Evolutionary conservation across 768 basidiomycete genomes (phyloP).

Genomic region (Asterophora parasitica): DNA sequence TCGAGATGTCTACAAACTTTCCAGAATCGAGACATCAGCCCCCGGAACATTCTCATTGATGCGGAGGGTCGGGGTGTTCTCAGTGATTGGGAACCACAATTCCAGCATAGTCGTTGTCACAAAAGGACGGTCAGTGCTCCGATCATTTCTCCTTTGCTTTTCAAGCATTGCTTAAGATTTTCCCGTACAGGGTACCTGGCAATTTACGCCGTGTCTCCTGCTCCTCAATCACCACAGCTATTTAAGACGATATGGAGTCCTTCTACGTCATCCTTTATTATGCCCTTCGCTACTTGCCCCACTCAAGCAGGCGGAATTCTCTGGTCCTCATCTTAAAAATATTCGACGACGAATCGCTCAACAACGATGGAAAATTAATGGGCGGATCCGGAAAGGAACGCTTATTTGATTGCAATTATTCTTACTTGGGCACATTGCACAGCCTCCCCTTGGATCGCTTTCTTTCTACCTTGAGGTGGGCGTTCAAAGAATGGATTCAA

Average conservation of each 20-base stretch:
- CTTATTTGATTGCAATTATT: too few relatives aligned
- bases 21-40: conserved; percentile 11
- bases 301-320: too few relatives aligned
- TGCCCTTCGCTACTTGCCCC: conserved; percentile 6
- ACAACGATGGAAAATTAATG: too few relatives aligned
- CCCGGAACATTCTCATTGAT: conserved; percentile 10
- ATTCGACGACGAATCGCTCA: too few relatives aligned
- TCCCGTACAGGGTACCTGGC: conserved; percentile 10
- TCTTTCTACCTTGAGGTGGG: too few relatives aligned
- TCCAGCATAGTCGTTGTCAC: background rate
- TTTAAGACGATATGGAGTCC: conserved; percentile 13
- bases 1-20: conserved; percentile 7
- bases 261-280: conserved; percentile 8
- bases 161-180: background rate
- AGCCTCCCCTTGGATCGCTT: too few relatives aligned
- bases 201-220: conserved; percentile 12
- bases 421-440: too few relatives aligned
- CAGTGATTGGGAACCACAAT: conserved; percentile 5
- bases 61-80: conserved; percentile 5
- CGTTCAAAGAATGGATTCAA: too few relatives aligned
- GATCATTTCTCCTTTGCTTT: background rate
- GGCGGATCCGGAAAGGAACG: too few relatives aligned
- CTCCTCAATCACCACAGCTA: background rate
- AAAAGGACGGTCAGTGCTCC: conserved; percentile 6
- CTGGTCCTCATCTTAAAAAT: too few relatives aligned